Evolutionary conservation across 805 yeast species (phyloP), one percentile per base, ranked within the genome.

Genomic region (Saccharomycopsis synnaedendra): DNA sequence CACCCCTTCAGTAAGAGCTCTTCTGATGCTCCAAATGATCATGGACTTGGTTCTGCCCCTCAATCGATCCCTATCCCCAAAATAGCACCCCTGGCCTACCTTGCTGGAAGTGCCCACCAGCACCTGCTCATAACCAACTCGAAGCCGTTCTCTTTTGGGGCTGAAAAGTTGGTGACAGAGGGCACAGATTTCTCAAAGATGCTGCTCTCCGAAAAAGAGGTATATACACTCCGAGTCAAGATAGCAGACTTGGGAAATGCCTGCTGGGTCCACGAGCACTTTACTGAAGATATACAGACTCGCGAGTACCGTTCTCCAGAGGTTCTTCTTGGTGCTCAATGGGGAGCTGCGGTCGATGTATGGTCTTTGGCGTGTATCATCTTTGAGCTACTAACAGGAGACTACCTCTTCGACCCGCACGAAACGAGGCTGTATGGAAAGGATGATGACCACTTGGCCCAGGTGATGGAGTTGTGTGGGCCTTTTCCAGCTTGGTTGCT

Each of bases 71-170:
- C 19, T 19, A 19, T 19, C 19, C 19, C 19, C 19, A 19, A 19
- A 19, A 19, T 19, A 19, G 19, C 19, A 19, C 19, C 19, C 19
- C 19, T 19, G 19, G 19, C 39, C 28, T 39, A 31, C 3, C 11
- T 40, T n/a, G 30, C 34, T 1, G 35, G 38, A 10, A 42, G 47
- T 28, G 31, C 38, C 32, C 43, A 46, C 38, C 39, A 44, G 27
- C 47, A 44, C 29, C 37, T 46, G 3, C 65, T 88, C 29, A 82
- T 88, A 43, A 85, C 94, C 0, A 96, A 95, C 0, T 86, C 96
- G 0, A 95, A 88, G 62, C 97, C 97, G 2, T 67, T 88, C 49
- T 96, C 96, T 3, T 83, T 95, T 0, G 96, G 96, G 1, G 68
- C 87, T 43, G 69, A 89, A 46, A 37, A 40, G 5, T 46, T 49